These are phyloP conservation scores for Capsicum rhomboideum DNA, from an alignment of 257 asterid genomes.

Conservation along the genomic window DNA sequence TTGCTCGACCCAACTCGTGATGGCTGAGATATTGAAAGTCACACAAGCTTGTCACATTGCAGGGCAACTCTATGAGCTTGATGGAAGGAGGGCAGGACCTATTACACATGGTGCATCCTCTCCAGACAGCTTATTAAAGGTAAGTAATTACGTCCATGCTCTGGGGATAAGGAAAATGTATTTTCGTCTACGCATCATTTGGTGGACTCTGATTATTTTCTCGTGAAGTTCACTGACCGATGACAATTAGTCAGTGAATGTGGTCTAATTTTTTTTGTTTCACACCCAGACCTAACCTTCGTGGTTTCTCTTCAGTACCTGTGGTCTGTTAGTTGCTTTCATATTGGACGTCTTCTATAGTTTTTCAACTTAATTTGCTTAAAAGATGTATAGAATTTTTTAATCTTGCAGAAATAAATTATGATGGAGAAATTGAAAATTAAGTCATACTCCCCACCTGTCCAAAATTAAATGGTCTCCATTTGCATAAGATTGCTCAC, in stretches of 20 bases:
- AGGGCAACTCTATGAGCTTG: constrained; percentile 90
- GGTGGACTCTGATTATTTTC: background rate
- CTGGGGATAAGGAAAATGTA: background rate
- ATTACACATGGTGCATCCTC: constrained; percentile 80
- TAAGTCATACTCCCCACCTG: too few species aligned
- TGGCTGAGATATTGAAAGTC: background rate
- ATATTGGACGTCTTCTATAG: too few species aligned
- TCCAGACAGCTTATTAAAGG: constrained; percentile 52
- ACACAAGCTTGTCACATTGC: background rate
- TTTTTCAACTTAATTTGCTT: too few species aligned
- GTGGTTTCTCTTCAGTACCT: background rate
- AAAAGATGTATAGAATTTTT: too few species aligned
- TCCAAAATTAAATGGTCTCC: too few species aligned
- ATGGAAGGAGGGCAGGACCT: constrained; percentile 82
- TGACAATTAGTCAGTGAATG: background rate
- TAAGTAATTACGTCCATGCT: background rate
- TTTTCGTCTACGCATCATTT: background rate
- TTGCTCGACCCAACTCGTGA: background rate
- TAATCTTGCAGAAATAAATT: too few species aligned
- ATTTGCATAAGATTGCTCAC: too few species aligned
- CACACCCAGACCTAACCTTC: background rate
- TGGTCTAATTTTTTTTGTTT: background rate
- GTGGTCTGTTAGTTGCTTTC: background rate
- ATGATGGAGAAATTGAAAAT: too few species aligned
- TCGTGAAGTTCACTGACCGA: background rate